Evolutionary conservation across 352 stramenopile genomes (phyloP).

Genomic region (Phytophthora tubulina): DNA sequence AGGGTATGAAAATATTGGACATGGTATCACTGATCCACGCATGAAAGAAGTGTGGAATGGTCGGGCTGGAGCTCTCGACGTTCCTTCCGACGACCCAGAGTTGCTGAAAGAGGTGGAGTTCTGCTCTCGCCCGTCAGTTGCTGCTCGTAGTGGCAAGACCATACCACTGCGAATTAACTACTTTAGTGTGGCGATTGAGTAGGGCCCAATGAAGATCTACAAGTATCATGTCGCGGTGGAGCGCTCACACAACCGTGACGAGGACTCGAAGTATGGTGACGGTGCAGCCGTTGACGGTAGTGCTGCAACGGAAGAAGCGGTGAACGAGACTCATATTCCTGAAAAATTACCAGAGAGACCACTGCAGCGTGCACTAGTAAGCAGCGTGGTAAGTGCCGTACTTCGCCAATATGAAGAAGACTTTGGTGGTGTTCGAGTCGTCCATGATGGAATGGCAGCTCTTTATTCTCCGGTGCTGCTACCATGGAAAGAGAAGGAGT

Average conservation of each 20-base stretch:
- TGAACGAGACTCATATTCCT: too few species aligned
- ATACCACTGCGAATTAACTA: constrained; percentile 56
- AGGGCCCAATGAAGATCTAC: constrained; percentile 45
- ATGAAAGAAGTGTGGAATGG: too few species aligned
- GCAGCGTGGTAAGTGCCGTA: too few species aligned
- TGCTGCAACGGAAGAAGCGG: not conserved
- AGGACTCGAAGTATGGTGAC: constrained; percentile 40
- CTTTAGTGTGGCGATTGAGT: constrained; percentile 55
- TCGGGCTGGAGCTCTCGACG: too few species aligned
- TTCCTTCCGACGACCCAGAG: too few species aligned
- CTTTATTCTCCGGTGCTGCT: constrained; percentile 51
- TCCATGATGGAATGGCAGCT: constrained; percentile 52
- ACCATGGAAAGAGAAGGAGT: constrained; percentile 20
- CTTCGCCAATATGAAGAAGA: constrained; percentile 40
- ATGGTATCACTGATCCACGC: too few species aligned
- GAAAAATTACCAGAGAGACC: too few species aligned
- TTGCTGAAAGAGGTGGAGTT: too few species aligned
- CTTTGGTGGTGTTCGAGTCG: constrained; percentile 51
- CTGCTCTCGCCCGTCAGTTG: not conserved
- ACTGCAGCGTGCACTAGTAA: too few species aligned
- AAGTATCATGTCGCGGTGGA: constrained; percentile 65
- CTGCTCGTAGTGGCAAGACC: constrained; percentile 21
- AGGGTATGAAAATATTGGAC: too few species aligned
- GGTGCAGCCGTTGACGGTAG: not conserved
- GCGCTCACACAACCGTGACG: constrained; percentile 8